Base-by-base conservation (phyloP, 768 basidiomycete species). In the Hemileccinum rubropunctum region DNA sequence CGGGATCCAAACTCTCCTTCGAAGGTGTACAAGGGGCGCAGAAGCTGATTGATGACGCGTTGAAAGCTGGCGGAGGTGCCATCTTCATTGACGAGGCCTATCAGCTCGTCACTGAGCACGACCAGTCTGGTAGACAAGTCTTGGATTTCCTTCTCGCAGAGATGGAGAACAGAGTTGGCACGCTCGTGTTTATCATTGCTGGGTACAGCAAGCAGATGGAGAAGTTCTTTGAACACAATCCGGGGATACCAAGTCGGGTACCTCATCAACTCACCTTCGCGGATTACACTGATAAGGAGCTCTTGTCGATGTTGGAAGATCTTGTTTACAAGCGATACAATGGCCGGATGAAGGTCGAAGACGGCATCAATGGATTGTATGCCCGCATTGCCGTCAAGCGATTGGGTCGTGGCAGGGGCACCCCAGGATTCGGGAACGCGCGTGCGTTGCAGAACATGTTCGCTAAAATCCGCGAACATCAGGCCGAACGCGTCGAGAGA, bases 71-170 rank as follows among this genome's bases (percentile, higher is more conserved):
- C 0, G 86, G 86, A 33, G 86, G 86, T 0, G 71, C 77, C 11
- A 75, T 88, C 42, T 88, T 88, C 63, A 70, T 88, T 35, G 86
- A 88, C 58, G 87, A 88, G 57, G 84, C 86, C 1, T 88, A 88
- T 53, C 87, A 86, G 45, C 74, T 88, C 10, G 76, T 79, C 1
- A 71, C 67, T 39, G 68, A 72, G 27, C 66, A 79, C 55, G 81
- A 76, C 49, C 62, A 62, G 17, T 69, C 72, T 35, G 86, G 86
- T 4, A 59, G 64, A 17, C 78, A 80, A 52, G 84, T 88, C 4
- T 71, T 88, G 15, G 85, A 88, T 51, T 88, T 80, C 58, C 76
- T 88, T 1, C 73, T 88, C 4, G 83, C 84, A 0, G 85, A 88
- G 61, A 88, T 88, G 83, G 84, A 88, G 57, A 86, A 88, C 63